A percentile compares a stretch with the other conserved stretches of the same genome.
phyloP scores from a whole-genome alignment of 352 stramenopile genomes.

The Phytophthora colocasiae region DNA sequence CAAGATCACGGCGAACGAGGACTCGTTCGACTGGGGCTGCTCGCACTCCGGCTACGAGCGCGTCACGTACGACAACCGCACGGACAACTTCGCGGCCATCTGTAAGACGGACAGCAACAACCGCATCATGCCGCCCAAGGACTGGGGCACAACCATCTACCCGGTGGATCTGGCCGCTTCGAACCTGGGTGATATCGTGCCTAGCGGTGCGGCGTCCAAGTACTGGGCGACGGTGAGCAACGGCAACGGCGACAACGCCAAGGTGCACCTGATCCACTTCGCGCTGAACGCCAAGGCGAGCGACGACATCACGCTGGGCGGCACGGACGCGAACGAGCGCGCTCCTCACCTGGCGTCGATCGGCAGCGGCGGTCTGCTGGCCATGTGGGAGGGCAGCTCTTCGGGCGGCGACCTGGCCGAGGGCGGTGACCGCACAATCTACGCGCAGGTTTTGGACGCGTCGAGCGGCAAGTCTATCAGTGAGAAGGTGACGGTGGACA shows the following conservation, averaged over 20 bases:
- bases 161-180: constrained; percentile 52
- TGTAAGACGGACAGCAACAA: constrained; percentile 80
- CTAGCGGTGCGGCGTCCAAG: constrained; percentile 34
- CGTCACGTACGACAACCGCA: constrained; percentile 60
- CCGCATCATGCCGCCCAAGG: constrained; percentile 70
- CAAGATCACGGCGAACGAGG: constrained; percentile 42
- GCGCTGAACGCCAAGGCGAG: constrained; percentile 46
- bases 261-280: constrained; percentile 70
- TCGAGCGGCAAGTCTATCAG: constrained; percentile 51
- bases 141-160: constrained; percentile 62
- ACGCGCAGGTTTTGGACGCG: constrained; percentile 58
- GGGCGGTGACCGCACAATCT: constrained; percentile 45
- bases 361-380: constrained; percentile 48
- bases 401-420: constrained; percentile 45
- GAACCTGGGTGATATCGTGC: constrained; percentile 64
- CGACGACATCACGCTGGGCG: constrained; percentile 64
- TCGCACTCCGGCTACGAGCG: constrained; percentile 70
- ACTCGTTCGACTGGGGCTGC: constrained; percentile 66
- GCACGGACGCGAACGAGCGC: constrained; percentile 56
- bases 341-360: constrained; percentile 54
- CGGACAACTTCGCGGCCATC: constrained; percentile 53
- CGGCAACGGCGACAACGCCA: constrained; percentile 50
- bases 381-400: constrained; percentile 57
- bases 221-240: constrained; percentile 76
- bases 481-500: constrained; percentile 50